Conservation (phyloP, 768 basidiomycete genomes). For the Boletellus ananas region DNA sequence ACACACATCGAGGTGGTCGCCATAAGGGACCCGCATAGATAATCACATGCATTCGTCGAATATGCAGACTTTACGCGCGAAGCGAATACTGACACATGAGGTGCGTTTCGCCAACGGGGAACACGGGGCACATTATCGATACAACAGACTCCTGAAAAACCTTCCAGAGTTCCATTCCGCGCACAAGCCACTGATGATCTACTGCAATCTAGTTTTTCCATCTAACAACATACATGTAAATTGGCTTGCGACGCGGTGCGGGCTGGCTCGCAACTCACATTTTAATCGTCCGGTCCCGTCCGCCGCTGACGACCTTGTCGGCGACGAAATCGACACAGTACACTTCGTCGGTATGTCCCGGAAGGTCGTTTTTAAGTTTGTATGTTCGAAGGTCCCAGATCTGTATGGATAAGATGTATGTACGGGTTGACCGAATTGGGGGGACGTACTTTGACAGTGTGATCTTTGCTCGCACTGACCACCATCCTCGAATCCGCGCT, state of each 20-base stretch:
- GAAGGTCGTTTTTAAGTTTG: conserved; percentile 91
- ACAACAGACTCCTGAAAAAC: too few species aligned
- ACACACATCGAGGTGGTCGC: too few species aligned
- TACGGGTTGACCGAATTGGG: neutral
- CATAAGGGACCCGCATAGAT: too few species aligned
- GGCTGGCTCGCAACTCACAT: conserved; percentile 56
- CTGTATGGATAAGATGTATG: conserved; percentile 26
- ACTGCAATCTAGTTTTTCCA: conserved; percentile 28
- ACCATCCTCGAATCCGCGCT: conserved; percentile 90
- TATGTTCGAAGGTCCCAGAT: conserved; percentile 97
- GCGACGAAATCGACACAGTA: conserved; percentile 99
- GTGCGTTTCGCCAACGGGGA: too few species aligned
- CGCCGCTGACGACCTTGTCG: conserved; percentile 99
- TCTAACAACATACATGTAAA: conserved; percentile 6
- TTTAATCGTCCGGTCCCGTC: conserved; percentile 85
- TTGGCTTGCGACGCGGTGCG: neutral
- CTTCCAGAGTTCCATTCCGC: too few species aligned
- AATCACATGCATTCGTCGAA: too few species aligned
- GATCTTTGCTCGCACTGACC: conserved; percentile 93
- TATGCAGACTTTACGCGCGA: too few species aligned
- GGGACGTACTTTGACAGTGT: conserved; percentile 85
- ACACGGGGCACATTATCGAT: too few species aligned
- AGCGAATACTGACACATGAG: too few species aligned
- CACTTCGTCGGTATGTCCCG: conserved; percentile 96
- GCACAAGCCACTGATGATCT: neutral